phyloP scores from a whole-genome alignment of 2,329 filamentous ascomycete species.

The Coniochaeta sp. region DNA sequence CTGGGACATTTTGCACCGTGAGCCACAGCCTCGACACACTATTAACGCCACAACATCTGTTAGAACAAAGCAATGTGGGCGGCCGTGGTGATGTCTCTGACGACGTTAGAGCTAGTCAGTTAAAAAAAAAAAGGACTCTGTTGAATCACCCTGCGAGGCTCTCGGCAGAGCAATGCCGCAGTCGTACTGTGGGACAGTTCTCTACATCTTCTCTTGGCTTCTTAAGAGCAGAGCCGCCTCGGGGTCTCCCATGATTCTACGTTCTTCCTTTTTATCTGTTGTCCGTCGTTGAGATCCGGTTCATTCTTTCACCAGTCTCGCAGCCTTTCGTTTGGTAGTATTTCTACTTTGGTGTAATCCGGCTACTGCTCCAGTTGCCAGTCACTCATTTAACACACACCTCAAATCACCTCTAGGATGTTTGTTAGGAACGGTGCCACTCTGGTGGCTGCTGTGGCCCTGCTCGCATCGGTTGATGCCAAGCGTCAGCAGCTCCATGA shows the following conservation, averaged over 20 bases:
- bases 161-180: background rate
- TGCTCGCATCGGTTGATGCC: background rate
- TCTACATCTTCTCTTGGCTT: background rate
- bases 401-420: background rate
- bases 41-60: background rate
- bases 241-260: background rate
- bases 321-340: background rate
- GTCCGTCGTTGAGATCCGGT: background rate
- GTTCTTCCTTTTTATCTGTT: background rate
- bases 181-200: background rate
- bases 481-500: constrained; percentile 2
- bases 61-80: background rate
- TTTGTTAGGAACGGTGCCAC: background rate
- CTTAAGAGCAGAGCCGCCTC: background rate
- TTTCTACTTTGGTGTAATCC: background rate
- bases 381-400: background rate
- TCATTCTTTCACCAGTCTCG: background rate
- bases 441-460: background rate
- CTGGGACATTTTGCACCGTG: background rate
- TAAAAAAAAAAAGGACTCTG: background rate
- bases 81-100: background rate
- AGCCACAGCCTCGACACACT: background rate
- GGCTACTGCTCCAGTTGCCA: background rate
- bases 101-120: background rate
- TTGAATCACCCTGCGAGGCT: background rate